Base-by-base conservation (phyloP, 495 filamentous ascomycete species). In the Penicillium pancosmium region DNA sequence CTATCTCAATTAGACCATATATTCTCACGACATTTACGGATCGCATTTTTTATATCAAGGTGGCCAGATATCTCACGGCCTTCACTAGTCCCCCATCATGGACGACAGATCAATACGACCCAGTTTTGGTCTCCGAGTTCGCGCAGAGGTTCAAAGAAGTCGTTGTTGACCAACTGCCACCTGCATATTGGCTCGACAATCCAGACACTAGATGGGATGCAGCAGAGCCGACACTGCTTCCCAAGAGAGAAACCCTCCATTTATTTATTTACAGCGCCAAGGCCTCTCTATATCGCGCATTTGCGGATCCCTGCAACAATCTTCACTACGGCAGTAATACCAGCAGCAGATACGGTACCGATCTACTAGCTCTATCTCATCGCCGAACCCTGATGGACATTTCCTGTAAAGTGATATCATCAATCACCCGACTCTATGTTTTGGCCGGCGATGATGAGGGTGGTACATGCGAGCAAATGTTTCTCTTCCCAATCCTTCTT, bases 71-170 rank as follows among this genome's bases (percentile, higher is more conserved):
- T 31, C 5, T 63, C 9, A 60, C 60, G 4, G 63, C 60, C 9
- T 66, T 66, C 18, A 63, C 60, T 56, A 66, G 63, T 19, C 63
- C 56, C 12, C 63, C 63, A 11, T 66, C 60, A 6, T 66, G 63
- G 63, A 53, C 54, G 25, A 52, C 40, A 5, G 60, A 66, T 36
- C 63, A 59, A 36, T 40, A 57, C 10, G 23, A 50, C 10, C 38
- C 63, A 13, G 38, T 57, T 2, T 43, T 57, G 5, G 53, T 63
- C 19, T 56, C 60, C 4, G 60, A 63, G 4, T 66, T 66, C 27
- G 51, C 60, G 15, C 60, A 63, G 36, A 52, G 57, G 12, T 63
- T 63, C 54, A 56, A 66, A 44, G 52, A 57, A 34, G 53, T 63
- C 2, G 59, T 66, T 19, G 27, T 63, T 3, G 63, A 63, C 47